Evolutionary conservation across 148 eudicot genomes (phyloP), one percentile per base, ranked within the genome.

Genomic region (Rhododendron williamsianum): DNA sequence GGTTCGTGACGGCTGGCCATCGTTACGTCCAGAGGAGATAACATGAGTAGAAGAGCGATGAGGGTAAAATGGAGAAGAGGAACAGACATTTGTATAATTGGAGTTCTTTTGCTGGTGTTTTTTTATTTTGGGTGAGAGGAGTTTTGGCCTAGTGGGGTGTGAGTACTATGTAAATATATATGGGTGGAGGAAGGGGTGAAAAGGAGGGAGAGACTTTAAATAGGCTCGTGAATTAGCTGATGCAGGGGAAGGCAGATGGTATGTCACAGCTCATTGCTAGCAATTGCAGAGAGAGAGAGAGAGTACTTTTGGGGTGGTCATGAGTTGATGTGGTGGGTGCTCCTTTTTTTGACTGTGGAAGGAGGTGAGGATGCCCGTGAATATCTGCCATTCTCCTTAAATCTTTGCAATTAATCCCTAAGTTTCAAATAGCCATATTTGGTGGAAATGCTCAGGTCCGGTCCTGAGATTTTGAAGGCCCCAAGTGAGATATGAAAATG

Each of bases 301-400:
- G 65, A 58, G n/a, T 4, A 9, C 71, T 63, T 63, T 63, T 63
- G 71, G 51, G 74, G 82, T 71, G 85, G 82, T 77, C 81, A 83
- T 86, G 74, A 82, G 88, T 86, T 86, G 88, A 71, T 86, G 88
- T 82, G 85, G 80, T 86, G 85, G 84, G 85, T 73, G 81, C 56
- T 43, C 33, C 33, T 82, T n/a, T 63, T n/a, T 77, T 65, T 63
- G 82, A n/a, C 77, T 81, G 36, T 35, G 60, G 11, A 38, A 60
- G 51, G 41, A 85, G 86, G 88, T 46, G 84, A 86, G 85, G 60
- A 89, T 78, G 91, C 88, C 83, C 92, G 91, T 90, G 92, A 90
- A 76, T 87, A 82, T 87, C 88, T 85, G 86, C 67, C 90, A 67
- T 65, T 72, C 77, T 35, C 18, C 51, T 56, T 69, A 9, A 48